Base-by-base conservation (phyloP, 306 rosid genomes). In the Cicer cuneatum region DNA sequence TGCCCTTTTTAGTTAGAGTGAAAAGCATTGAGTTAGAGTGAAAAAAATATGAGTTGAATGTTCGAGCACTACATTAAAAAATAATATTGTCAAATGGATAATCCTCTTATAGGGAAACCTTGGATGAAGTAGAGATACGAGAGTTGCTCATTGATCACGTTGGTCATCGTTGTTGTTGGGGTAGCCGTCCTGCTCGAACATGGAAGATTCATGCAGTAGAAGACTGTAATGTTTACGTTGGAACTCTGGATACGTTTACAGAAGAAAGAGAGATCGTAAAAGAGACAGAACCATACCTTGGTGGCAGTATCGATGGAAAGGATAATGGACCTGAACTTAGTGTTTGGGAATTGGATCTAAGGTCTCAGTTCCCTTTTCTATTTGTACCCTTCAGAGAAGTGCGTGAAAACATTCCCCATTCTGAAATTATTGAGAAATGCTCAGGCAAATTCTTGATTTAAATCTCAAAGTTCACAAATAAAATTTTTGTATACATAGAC, bases 101-200 rank as follows among this genome's bases (percentile, higher is more conserved):
- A 51, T 47, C 40, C 47, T 43, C 73, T 72, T 67, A 46, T 41
- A 94, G 96, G 85, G 83, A 80, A 92, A 16, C 63, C 35, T 82
- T 92, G 86, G 96, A 89, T 84, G 97, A 90, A 85, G 96, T 94
- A 33, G 99, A 92, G 85, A 92, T 94, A 77, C 84, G 99, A 10
- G 97, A 90, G 82, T 79, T 94, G 86, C 93, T 92, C 46, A 90
- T 94, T 73, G 99, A 94, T 84, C 93, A 90, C 70, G 95, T 94
- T 74, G 97, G 99, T 69, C 99, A 94, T 74, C 92, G 92, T 19
- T 92, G 96, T 69, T 94, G 99, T 76, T 94, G 99, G 99, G 99
- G 96, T 84, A 94, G 99, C 60, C 93, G 87, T 81, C 97, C 99
- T 4, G 99, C 99, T 80, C 85, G 97, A 71, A 92, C 89, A n/a